Conservation (phyloP, 1,284 basidiomycete genomes). For the Porodaedalea pini region DNA sequence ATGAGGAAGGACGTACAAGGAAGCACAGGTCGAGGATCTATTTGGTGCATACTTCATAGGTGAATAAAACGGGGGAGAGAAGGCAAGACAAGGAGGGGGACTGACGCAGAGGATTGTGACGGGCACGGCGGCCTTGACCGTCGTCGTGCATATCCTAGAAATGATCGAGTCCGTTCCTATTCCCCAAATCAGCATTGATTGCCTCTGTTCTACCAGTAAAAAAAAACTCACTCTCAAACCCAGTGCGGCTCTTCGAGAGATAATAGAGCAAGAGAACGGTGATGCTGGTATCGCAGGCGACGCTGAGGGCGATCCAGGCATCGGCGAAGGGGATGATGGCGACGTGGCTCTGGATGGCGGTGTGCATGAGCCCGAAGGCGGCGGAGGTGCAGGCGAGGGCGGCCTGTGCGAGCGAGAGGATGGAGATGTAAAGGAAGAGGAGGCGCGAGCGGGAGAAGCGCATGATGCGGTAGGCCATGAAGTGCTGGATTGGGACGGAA, state of each 20-base stretch:
- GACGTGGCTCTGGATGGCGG: conserved; percentile 5
- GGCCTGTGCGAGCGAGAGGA: conserved; percentile 8
- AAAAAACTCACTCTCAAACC: conserved; percentile 7
- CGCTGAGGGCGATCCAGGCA: conserved; percentile 9
- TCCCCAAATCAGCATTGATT: background rate
- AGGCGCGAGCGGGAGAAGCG: conserved; percentile 1
- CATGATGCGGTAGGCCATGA: conserved; percentile 14
- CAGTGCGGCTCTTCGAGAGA: conserved; percentile 12
- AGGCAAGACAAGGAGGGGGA: background rate
- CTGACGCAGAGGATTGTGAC: conserved; percentile 15
- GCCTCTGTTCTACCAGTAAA: background rate
- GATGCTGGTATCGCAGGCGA: conserved; percentile 9
- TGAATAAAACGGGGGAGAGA: background rate
- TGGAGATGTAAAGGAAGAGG: conserved; percentile 7
- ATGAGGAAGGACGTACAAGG: conserved; percentile 1
- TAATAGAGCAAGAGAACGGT: conserved; percentile 13
- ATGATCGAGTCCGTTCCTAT: conserved; percentile 16
- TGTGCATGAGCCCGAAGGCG: background rate
- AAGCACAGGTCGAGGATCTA: conserved; percentile 11
- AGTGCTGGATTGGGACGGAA: conserved; percentile 15
- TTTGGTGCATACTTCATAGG: background rate
- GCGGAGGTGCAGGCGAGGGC: conserved; percentile 1
- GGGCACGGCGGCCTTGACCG: conserved; percentile 13
- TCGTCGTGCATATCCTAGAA: conserved; percentile 7
- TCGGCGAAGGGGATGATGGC: conserved; percentile 13